These are phyloP conservation scores for Pseudonitzschia pungens DNA, from an alignment of 108 stramenopile species.

Conservation along the genomic window DNA sequence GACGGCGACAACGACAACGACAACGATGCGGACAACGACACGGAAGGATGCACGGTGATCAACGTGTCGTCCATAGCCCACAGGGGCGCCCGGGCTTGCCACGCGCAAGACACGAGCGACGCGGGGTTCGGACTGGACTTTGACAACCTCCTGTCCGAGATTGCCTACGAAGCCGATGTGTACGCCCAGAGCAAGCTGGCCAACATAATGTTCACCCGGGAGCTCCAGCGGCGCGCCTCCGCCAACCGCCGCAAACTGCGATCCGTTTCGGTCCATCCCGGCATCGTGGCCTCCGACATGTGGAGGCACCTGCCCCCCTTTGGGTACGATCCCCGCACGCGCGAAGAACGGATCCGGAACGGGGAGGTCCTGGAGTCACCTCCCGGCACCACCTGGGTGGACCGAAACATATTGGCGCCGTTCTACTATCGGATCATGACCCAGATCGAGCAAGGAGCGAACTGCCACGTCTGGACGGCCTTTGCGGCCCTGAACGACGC, in stretches of 20 bases:
- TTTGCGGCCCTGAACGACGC: not conserved
- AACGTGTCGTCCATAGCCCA: slow-evolving; percentile 64
- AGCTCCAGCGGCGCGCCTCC: slow-evolving; percentile 50
- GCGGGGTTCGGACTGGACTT: slow-evolving; percentile 37
- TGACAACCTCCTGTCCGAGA: slow-evolving; percentile 56
- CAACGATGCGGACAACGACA: not conserved
- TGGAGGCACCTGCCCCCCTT: not conserved
- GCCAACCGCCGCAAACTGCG: too few species aligned
- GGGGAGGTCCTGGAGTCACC: not conserved
- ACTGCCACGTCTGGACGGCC: not conserved
- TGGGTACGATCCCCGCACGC: not conserved
- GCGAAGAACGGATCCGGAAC: not conserved
- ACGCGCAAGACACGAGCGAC: not conserved
- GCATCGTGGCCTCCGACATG: not conserved
- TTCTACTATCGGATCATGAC: not conserved
- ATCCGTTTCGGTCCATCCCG: not conserved
- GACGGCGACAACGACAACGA: not conserved
- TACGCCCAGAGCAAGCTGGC: slow-evolving; percentile 66
- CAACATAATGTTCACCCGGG: slow-evolving; percentile 74
- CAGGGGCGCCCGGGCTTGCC: slow-evolving; percentile 17
- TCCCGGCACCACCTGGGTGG: not conserved
- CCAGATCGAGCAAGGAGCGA: slow-evolving; percentile 1
- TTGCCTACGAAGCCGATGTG: slow-evolving; percentile 22
- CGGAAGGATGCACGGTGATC: slow-evolving; percentile 46
- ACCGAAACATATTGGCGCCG: not conserved